Evolutionary conservation across 2,329 filamentous ascomycete species (phyloP), one percentile per base, ranked within the genome.

Genomic region (Botrytis cinerea): DNA sequence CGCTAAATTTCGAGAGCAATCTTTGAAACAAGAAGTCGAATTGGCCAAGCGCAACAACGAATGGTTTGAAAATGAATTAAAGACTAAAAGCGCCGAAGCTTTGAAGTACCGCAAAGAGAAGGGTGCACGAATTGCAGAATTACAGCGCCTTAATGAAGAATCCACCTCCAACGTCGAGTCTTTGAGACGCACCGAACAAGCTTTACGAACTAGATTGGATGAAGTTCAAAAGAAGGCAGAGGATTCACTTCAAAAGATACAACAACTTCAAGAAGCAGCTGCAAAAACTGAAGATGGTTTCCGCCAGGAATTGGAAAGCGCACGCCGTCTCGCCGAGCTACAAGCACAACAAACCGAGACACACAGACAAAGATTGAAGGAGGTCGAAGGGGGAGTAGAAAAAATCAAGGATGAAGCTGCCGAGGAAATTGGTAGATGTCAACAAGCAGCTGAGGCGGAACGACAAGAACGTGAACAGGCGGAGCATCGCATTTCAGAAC

Each of bases 41-140:
- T 86, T 97, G 73, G 90, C 95, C 28, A 94, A 94, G 81, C 92
- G 92, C 79, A 97, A 94, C 84, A 93, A 93, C 76, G 95, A 98
- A 78, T 99, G 94, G 93, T 92, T 96, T 73, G 94, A 98, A 80
- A 90, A 87, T 60, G 96, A 99, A 82, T 87, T 98, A 35, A 95
- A 97, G 84, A 95, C 93, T 0, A 97, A 97, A 84, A 91, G 89
- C 75, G 89, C 91, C 14, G 96, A 99, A 81, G 90, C 94, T 66
- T 88, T 95, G 77, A 97, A 95, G 80, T 95, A 93, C 83, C 90
- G 96, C 76, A 98, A 97, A 81, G 96, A 99, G 81, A 98, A 98
- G 86, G 93, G 93, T 75, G 91, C 94, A 1, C 92, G 93, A 57
- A 93, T 98, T 78, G 89, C 94, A 14, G 93, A 97, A 79, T 88